Percentiles rank a stretch among this genome's conserved stretches.
Evolutionary conservation across 2,329 filamentous ascomycete genomes (phyloP).

Genomic region (Aurifilum marmelostoma): DNA sequence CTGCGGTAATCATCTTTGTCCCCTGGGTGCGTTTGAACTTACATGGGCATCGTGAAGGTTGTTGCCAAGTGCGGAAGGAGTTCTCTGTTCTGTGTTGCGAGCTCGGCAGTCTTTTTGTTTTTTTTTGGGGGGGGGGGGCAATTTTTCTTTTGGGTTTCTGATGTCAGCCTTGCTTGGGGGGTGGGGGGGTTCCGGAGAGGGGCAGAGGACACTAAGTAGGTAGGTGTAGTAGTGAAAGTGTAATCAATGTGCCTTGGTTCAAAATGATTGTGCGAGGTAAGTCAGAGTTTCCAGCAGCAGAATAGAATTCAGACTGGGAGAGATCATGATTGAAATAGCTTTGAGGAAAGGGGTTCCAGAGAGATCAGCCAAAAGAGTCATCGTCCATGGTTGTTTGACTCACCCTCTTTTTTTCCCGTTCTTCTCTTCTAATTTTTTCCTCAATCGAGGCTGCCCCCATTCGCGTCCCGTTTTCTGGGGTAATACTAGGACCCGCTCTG

Average conservation of each 20-base stretch:
- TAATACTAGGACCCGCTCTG: constrained; percentile 8
- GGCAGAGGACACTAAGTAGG: not conserved
- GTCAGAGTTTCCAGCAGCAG: too few species aligned
- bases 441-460: not conserved
- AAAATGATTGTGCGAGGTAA: not conserved
- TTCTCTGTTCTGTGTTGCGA: constrained; percentile 5
- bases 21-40: constrained; percentile 26
- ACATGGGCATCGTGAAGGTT: constrained; percentile 39
- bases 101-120: not conserved
- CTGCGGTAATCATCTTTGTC: too few species aligned
- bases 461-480: constrained; percentile 22
- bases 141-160: not conserved
- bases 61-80: constrained; percentile 14
- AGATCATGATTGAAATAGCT: not conserved
- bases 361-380: not conserved
- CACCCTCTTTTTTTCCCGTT: not conserved
- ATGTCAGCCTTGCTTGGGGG: not conserved
- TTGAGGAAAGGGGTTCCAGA: not conserved
- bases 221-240: not conserved
- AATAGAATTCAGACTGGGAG: not conserved
- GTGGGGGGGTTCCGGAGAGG: not conserved
- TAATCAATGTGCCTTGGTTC: not conserved
- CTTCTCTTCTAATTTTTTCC: not conserved
- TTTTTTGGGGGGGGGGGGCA: constrained; percentile 15
- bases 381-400: not conserved